Conservation (phyloP, 768 basidiomycete species). For the Tylopilus sp. region DNA sequence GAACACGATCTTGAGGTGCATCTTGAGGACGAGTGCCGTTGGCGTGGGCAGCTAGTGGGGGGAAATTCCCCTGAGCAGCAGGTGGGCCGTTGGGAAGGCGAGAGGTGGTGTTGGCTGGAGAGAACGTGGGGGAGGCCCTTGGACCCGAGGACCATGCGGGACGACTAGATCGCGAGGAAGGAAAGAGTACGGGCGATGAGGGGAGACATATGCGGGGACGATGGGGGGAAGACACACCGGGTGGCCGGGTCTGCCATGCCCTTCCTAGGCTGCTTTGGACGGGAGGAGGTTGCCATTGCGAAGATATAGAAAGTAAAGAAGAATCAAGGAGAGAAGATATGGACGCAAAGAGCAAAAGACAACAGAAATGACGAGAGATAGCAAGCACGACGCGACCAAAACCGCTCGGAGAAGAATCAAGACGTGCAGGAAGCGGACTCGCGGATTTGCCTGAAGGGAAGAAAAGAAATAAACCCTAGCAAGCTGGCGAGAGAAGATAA, state of each 20-base stretch:
- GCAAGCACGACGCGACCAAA: constrained; percentile 33
- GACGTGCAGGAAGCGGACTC: constrained; percentile 17
- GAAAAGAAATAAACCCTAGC: constrained; percentile 19
- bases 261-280: constrained; percentile 63
- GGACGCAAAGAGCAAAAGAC: constrained; percentile 26
- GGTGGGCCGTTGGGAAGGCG: constrained; percentile 44
- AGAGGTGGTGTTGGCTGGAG: constrained; percentile 41
- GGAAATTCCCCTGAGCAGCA: constrained; percentile 37
- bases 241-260: constrained; percentile 51
- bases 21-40: constrained; percentile 49
- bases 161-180: constrained; percentile 30
- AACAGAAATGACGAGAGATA: constrained; percentile 36
- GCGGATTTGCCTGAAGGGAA: constrained; percentile 21
- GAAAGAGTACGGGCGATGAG: constrained; percentile 8
- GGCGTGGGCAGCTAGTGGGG: constrained; percentile 41
- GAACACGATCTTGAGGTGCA: constrained; percentile 52
- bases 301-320: constrained; percentile 19
- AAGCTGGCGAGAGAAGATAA: constrained; percentile 26
- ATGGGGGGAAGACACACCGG: constrained; percentile 41
- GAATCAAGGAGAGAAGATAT: constrained; percentile 30
- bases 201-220: constrained; percentile 13
- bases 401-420: constrained; percentile 21
- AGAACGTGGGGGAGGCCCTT: constrained; percentile 70
- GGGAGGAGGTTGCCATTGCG: constrained; percentile 60
- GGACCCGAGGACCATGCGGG: constrained; percentile 60